These are phyloP conservation scores for Blastobotrys ciferrii DNA, from an alignment of 1,139 yeast species.

Conservation along the genomic window DNA sequence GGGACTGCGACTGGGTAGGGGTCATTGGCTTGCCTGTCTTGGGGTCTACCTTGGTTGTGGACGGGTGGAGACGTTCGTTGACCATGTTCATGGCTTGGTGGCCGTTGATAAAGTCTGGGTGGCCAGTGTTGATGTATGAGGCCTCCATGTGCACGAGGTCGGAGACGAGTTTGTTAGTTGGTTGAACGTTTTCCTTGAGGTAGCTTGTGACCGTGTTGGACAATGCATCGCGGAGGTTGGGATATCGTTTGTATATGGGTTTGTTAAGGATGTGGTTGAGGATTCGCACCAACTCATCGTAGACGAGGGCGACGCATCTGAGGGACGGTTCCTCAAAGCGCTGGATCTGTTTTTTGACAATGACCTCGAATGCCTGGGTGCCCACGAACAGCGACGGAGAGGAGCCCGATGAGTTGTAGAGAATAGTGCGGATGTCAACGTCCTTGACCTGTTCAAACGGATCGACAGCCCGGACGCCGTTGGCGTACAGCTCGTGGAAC, in stretches of 20 bases:
- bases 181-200: slow-evolving; percentile 73
- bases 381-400: slow-evolving; percentile 98
- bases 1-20: slow-evolving; percentile 31
- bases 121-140: slow-evolving; percentile 94
- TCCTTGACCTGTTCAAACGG: slow-evolving; percentile 98
- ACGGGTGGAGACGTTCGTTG: slow-evolving; percentile 84
- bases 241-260: slow-evolving; percentile 84
- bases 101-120: slow-evolving; percentile 93
- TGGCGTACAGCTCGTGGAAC: slow-evolving; percentile 93
- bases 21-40: slow-evolving; percentile 70
- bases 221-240: slow-evolving; percentile 82
- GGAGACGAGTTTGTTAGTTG: slow-evolving; percentile 79
- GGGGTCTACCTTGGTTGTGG: slow-evolving; percentile 73
- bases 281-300: slow-evolving; percentile 91
- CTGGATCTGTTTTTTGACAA: slow-evolving; percentile 90
- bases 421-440: slow-evolving; percentile 89
- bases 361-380: slow-evolving; percentile 93
- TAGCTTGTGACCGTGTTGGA: slow-evolving; percentile 76
- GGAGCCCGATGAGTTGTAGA: slow-evolving; percentile 91
- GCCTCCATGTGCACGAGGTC: slow-evolving; percentile 86
- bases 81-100: slow-evolving; percentile 94
- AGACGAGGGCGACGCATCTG: slow-evolving; percentile 85
- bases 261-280: slow-evolving; percentile 79
- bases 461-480: slow-evolving; percentile 88
- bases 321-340: slow-evolving; percentile 93